Evolutionary conservation across 2,329 filamentous ascomycete species (phyloP).

Genomic region (Arthrobotrys megalospora): DNA sequence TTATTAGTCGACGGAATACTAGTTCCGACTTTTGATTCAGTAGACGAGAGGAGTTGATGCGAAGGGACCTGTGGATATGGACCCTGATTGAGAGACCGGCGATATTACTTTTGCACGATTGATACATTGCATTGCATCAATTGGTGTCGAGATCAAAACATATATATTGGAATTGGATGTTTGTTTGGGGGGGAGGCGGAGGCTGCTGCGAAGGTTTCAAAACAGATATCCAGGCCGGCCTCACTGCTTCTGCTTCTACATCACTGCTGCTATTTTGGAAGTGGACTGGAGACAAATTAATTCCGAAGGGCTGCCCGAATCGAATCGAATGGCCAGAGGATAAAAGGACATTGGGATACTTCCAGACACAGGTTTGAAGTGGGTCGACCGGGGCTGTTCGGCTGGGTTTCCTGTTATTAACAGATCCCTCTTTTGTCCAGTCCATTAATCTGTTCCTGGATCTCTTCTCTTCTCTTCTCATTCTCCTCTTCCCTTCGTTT

Average conservation of each 20-base stretch:
- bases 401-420: constrained; percentile 23
- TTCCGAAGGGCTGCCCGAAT: not conserved
- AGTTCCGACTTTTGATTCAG: not conserved
- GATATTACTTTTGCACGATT: no score
- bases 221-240: constrained; percentile 7
- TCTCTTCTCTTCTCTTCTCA: constrained; percentile 26
- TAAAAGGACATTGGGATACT: not conserved
- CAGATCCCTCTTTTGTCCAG: constrained; percentile 1
- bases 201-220: constrained; percentile 1
- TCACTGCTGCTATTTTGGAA: not conserved
- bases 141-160: not conserved
- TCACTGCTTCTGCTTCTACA: not conserved
- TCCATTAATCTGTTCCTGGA: constrained; percentile 8
- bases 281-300: not conserved
- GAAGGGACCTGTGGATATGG: not conserved
- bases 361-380: constrained; percentile 1
- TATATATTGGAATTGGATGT: not conserved
- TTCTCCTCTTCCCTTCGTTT: not conserved
- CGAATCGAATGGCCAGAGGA: not conserved
- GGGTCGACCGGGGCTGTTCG: constrained; percentile 39
- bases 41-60: constrained; percentile 3
- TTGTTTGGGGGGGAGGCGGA: not conserved
- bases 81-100: no score
- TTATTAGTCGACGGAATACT: not conserved
- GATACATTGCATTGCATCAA: not conserved